Conservation (phyloP, 495 filamentous ascomycete genomes). For the Melanomma pulvis-pyrius region DNA sequence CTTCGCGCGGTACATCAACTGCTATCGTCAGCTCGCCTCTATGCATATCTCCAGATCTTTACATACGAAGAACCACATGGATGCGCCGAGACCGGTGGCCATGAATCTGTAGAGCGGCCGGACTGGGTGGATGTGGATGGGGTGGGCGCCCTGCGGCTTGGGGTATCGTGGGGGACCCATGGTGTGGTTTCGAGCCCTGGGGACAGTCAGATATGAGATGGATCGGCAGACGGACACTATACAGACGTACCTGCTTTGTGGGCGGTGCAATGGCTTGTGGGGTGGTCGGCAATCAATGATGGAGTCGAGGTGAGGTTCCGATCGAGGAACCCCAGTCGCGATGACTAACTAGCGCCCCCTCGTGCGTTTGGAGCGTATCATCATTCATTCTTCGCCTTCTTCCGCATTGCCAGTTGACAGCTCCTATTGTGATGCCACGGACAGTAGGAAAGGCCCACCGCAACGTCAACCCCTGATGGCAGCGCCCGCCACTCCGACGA, state of each 20-base stretch:
- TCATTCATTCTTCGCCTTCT: constrained; percentile 1
- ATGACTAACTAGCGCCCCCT: background rate
- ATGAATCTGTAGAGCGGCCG: constrained; percentile 79
- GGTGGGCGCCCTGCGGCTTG: constrained; percentile 56
- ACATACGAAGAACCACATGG: constrained; percentile 98
- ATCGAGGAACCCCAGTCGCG: background rate
- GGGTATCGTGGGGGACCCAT: constrained; percentile 52
- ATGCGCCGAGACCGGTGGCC: constrained; percentile 83
- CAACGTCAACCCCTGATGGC: constrained; percentile 11
- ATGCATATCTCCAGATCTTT: background rate
- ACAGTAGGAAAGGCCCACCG: background rate
- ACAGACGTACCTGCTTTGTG: constrained; percentile 19
- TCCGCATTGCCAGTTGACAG: background rate
- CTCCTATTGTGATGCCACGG: background rate
- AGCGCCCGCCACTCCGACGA: background rate
- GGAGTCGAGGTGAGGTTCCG: constrained; percentile 3
- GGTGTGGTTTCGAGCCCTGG: constrained; percentile 28
- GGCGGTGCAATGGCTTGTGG: constrained; percentile 25
- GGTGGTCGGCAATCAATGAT: background rate
- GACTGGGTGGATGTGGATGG: constrained; percentile 71
- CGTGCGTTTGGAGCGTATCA: background rate
- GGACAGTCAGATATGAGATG: background rate
- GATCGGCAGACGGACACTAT: background rate
- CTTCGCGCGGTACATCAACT: constrained; percentile 96
- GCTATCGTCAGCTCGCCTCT: constrained; percentile 11